Conservation (phyloP, 2,329 filamentous ascomycete species). For the Lachnellula willkommii region DNA sequence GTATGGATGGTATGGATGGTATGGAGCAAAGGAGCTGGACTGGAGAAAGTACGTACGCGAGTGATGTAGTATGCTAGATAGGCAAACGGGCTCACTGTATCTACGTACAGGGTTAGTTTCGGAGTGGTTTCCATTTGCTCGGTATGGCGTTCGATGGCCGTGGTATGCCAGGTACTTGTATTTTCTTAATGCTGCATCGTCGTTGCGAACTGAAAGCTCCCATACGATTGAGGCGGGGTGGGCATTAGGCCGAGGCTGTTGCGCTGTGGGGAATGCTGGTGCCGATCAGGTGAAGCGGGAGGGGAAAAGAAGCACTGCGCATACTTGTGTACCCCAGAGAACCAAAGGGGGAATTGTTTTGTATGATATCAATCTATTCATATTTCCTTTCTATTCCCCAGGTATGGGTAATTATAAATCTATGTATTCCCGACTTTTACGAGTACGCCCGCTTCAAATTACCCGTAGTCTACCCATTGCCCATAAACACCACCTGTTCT, state of each 20-base stretch:
- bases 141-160: background rate
- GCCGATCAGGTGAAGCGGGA: background rate
- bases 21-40: background rate
- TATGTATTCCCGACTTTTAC: background rate
- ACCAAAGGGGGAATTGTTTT: background rate
- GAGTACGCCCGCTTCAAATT: background rate
- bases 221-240: too few relatives aligned
- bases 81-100: slow-evolving; percentile 55
- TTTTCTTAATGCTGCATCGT: background rate
- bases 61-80: slow-evolving; percentile 55
- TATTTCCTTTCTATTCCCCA: background rate
- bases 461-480: background rate
- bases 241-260: background rate
- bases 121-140: background rate
- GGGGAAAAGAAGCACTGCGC: background rate
- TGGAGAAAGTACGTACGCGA: slow-evolving; percentile 37
- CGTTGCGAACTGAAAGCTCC: too few relatives aligned
- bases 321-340: background rate
- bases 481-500: background rate
- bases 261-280: slow-evolving; percentile 1
- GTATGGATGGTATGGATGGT: too few relatives aligned
- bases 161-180: background rate
- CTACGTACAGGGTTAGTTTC: slow-evolving; percentile 50
- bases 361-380: background rate
- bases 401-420: slow-evolving; percentile 24